Base-by-base conservation (phyloP, 768 basidiomycete species). In the Leccinum imitatum region DNA sequence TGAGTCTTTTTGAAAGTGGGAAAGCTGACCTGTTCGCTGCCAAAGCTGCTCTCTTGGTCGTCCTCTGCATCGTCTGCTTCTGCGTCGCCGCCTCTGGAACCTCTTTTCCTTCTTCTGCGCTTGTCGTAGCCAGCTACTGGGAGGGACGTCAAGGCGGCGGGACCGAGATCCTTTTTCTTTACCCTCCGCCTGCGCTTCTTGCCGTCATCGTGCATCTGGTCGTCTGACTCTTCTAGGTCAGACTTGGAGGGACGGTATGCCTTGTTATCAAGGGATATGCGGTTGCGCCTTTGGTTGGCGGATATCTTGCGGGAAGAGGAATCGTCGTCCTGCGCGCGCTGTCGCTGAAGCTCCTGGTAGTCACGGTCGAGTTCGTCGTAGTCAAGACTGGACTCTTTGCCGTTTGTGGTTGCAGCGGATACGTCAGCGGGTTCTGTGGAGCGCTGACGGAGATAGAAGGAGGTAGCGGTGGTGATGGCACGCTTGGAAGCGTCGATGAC, bases 221-320 rank as follows among this genome's bases (percentile, higher is more conserved):
- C 85, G 35, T 85, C 87, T 7, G 86, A 85, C 8, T 83, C 81
- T 44, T 91, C 90, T 35, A 83, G 65, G 63, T 89, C 89, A 8
- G 86, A 88, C 57, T 72, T 71, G 1, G 84, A 74, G 19, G 91
- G 91, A 56, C 82, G 82, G 67, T 93, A 94, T 1, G 91, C 91
- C 71, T 89, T 90, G 75, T 93, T 91, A 71, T 93, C 92, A 23
- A 77, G 67, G 0, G 88, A 89, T 62, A 91, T 90, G 33, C 87
- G 84, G 65, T 80, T 81, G 25, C 85, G 82, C 69, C 79, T 83
- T 62, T 80, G 75, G 8, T 66, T 67, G 1, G 75, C 67, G 23
- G 66, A 62, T 10, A 71, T 62, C 69, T 74, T 73, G 72, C 74
- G 69, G 66, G 76, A 58, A 66, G 72, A 27, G 68, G 62, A 53